These are phyloP conservation scores for Yamadazyma siamensis DNA, from an alignment of 1,139 yeast species.

Conservation along the genomic window DNA sequence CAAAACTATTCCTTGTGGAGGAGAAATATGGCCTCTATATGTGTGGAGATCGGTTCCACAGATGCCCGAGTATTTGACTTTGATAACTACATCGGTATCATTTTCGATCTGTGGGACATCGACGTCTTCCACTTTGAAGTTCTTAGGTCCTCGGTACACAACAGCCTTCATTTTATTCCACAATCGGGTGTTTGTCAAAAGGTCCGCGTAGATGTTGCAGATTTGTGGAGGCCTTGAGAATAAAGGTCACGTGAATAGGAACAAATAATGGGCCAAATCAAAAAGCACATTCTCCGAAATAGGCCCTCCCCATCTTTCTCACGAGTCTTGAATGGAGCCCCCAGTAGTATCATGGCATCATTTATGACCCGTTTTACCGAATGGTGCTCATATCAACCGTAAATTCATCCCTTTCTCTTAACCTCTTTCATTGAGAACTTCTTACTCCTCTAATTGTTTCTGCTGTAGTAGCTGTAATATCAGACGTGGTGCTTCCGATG, in stretches of 20 bases:
- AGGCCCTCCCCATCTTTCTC: too few relatives aligned
- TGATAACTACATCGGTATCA: slow-evolving; percentile 49
- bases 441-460: too few relatives aligned
- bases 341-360: too few relatives aligned
- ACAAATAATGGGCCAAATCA: too few relatives aligned
- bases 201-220: background rate
- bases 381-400: too few relatives aligned
- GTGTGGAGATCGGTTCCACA: slow-evolving; percentile 65
- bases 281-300: background rate
- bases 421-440: too few relatives aligned
- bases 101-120: slow-evolving; percentile 40
- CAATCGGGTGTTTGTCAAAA: too few relatives aligned
- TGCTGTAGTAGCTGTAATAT: too few relatives aligned
- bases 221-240: background rate
- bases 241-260: too few relatives aligned
- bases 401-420: too few relatives aligned
- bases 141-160: slow-evolving; percentile 49
- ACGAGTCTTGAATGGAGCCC: background rate
- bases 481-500: too few relatives aligned
- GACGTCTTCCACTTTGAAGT: slow-evolving; percentile 40
- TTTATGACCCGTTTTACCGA: too few relatives aligned
- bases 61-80: slow-evolving; percentile 52
- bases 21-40: slow-evolving; percentile 53
- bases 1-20: slow-evolving; percentile 36
- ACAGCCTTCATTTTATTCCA: slow-evolving; percentile 48